Evolutionary conservation across 169 alveolate genomes (phyloP).

Genomic region (Cryptosporidium tyzzeri): DNA sequence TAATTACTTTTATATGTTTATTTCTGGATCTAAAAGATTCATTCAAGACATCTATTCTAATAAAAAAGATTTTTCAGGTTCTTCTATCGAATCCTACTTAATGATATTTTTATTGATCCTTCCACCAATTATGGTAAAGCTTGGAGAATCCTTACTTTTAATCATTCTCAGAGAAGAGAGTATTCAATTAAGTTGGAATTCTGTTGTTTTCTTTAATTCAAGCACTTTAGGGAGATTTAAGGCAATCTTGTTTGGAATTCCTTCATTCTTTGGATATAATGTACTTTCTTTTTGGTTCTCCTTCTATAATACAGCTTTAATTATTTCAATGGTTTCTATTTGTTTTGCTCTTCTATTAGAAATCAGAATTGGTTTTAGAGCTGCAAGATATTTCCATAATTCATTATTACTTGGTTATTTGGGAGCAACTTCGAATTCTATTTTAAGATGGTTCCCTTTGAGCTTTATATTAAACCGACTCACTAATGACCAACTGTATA

Average conservation of each 20-base stretch:
- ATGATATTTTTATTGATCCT: slow-evolving; percentile 6
- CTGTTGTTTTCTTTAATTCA: background rate
- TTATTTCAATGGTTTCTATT: slow-evolving; percentile 35
- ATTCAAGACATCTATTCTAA: background rate
- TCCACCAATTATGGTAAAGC: slow-evolving; percentile 34
- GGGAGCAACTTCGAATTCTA: slow-evolving; percentile 61
- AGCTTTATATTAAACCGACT: slow-evolving; percentile 57
- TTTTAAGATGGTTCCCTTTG: slow-evolving; percentile 48
- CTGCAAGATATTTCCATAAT: slow-evolving; percentile 59
- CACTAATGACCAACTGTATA: slow-evolving; percentile 35
- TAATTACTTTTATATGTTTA: slow-evolving; percentile 35
- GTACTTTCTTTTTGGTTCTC: slow-evolving; percentile 49
- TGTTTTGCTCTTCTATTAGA: slow-evolving; percentile 27
- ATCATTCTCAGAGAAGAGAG: background rate
- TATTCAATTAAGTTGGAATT: background rate
- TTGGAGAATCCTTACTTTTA: slow-evolving; percentile 29
- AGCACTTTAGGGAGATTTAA: too few relatives aligned
- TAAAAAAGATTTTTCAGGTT: background rate
- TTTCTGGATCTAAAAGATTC: slow-evolving; percentile 32
- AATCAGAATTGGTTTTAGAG: slow-evolving; percentile 59
- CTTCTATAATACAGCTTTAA: slow-evolving; percentile 3
- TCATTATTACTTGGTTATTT: slow-evolving; percentile 49
- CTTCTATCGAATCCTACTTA: slow-evolving; percentile 7
- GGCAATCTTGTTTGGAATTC: slow-evolving; percentile 7
- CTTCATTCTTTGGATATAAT: slow-evolving; percentile 20